These are phyloP conservation scores for Telfairia occidentalis DNA, from an alignment of 331 rosid species.

Conservation along the genomic window DNA sequence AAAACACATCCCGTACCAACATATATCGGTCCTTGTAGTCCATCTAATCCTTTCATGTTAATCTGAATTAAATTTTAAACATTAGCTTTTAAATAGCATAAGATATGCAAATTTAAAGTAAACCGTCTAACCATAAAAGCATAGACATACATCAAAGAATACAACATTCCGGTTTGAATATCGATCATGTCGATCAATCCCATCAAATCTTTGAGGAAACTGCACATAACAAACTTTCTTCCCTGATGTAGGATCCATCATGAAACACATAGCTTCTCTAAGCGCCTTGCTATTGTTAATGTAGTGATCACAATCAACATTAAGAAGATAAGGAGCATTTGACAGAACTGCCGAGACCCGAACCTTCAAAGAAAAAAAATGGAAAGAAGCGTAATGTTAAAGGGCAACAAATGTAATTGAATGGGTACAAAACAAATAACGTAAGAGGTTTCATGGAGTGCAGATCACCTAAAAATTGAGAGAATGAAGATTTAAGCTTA, in stretches of 20 bases:
- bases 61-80: slow-evolving; percentile 42
- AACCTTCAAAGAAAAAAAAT: slow-evolving; percentile 33
- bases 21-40: slow-evolving; percentile 93
- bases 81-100: background rate
- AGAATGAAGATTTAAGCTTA: background rate
- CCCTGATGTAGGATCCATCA: slow-evolving; percentile 97
- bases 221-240: slow-evolving; percentile 92
- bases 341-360: slow-evolving; percentile 86
- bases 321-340: slow-evolving; percentile 83
- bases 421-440: background rate
- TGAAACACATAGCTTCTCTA: slow-evolving; percentile 96
- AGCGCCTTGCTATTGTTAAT: slow-evolving; percentile 97
- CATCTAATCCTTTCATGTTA: slow-evolving; percentile 97
- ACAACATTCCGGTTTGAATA: slow-evolving; percentile 97
- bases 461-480: background rate
- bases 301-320: slow-evolving; percentile 97
- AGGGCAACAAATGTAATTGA: background rate
- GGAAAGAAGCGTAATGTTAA: background rate
- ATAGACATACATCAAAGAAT: slow-evolving; percentile 75
- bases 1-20: slow-evolving; percentile 98
- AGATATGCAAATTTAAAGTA: background rate
- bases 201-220: slow-evolving; percentile 97
- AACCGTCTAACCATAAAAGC: background rate
- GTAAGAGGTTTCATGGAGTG: background rate
- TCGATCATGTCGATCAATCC: slow-evolving; percentile 92